Base-by-base conservation (phyloP, 805 yeast species). In the Blastobotrys terrestris region DNA sequence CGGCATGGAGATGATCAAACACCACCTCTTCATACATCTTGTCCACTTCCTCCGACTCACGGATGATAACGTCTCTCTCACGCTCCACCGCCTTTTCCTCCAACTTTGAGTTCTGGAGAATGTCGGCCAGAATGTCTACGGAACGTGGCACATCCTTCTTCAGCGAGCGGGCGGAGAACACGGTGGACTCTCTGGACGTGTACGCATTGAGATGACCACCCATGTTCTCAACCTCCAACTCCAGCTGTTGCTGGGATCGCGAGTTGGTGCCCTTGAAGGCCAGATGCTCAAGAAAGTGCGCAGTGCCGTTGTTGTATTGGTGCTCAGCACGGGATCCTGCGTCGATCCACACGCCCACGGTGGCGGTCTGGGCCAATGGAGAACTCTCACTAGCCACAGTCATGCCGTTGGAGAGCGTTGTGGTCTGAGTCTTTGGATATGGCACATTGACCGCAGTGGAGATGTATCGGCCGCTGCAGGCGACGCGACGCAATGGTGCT, bases 201-300 rank as follows among this genome's bases (percentile, higher is more conserved):
- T 94, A 94, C n/a, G 99, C 99, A 67, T 95, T 94, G 64, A 94
- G 79, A 72, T 94, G 99, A 21, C 97, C 89, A 2, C 99, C 99
- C 63, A 91, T 80, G 73, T 94, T 86, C 70, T 94, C 99, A 54
- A 94, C 88, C 71, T 94, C 98, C 46, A 91, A 74, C 70, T 94
- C 99, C 53, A 94, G 76, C 55, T 82, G 81, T 53, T 82, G 75
- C 73, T 94, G 98, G 11, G 88, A 73, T 67, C 99, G 79, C 53
- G 76, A 77, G 51, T 77, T 70, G 13, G 99, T 94, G 20, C 99
- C 99, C 68, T 94, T 94, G 75, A 94, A 94, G 7, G 98, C 95
- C 64, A 94, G 75, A 71, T 94, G 99, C 70, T 94, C 99, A 53
- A 94, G 73, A 67, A 94, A 94, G 72, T 94, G 99, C 0, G 99